Evolutionary conservation across 2,329 filamentous ascomycete genomes (phyloP).

Genomic region (Aspergillaceae sp.): DNA sequence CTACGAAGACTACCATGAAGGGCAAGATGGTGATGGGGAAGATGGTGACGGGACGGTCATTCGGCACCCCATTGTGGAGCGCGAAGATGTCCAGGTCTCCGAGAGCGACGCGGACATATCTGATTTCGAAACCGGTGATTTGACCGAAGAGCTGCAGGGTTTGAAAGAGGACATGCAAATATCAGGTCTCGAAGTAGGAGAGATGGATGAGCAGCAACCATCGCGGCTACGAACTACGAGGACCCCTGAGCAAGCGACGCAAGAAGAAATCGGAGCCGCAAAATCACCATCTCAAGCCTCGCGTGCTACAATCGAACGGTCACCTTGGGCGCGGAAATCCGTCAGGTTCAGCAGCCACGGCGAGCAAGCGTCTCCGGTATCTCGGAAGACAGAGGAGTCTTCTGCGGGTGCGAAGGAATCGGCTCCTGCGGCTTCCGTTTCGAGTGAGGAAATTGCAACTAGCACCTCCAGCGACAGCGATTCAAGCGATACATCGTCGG

Average conservation of each 20-base stretch:
- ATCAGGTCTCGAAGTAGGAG: slow-evolving; percentile 15
- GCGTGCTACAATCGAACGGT: background rate
- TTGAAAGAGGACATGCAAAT: slow-evolving; percentile 36
- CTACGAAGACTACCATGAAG: slow-evolving; percentile 16
- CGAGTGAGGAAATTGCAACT: slow-evolving; percentile 3
- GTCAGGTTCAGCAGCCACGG: slow-evolving; percentile 24
- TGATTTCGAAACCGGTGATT: slow-evolving; percentile 29
- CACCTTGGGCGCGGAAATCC: slow-evolving; percentile 12
- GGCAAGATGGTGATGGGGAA: slow-evolving; percentile 19
- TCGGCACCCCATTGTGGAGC: slow-evolving; percentile 20
- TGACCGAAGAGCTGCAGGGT: slow-evolving; percentile 39
- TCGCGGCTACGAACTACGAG: background rate
- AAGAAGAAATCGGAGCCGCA: background rate
- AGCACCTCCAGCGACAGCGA: slow-evolving; percentile 8
- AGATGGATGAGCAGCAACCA: slow-evolving; percentile 9
- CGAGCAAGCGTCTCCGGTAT: slow-evolving; percentile 3
- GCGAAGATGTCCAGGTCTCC: slow-evolving; percentile 15
- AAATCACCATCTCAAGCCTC: background rate
- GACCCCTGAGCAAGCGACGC: background rate
- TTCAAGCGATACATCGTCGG: slow-evolving; percentile 24
- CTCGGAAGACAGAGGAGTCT: slow-evolving; percentile 6
- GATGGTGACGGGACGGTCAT: slow-evolving; percentile 28
- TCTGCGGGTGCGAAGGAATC: slow-evolving; percentile 8
- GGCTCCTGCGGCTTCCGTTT: slow-evolving; percentile 9
- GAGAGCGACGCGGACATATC: slow-evolving; percentile 24